Base-by-base conservation (phyloP, 371 early-diverging fungal genomes). In the Mortierella sp. region DNA sequence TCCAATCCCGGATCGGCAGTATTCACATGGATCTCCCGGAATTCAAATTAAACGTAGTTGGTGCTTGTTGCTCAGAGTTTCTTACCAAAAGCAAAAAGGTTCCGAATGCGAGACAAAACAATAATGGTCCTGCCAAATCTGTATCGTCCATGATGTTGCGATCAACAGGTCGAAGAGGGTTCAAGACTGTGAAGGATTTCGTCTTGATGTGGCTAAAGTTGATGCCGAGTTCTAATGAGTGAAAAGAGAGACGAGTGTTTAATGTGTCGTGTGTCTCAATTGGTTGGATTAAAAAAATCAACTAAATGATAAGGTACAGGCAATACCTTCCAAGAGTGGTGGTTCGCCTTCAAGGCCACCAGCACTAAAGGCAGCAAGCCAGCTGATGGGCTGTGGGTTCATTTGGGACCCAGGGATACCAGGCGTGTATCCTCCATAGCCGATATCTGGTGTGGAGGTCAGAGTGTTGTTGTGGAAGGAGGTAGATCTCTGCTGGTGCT, bases 111-210 rank as follows among this genome's bases (percentile, higher is more conserved):
- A 98, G 87, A 68, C 94, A 93, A 74, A 98, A 97, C 28, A 98
- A 70, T 45, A 97, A 82, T 41, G 99, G 99, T 0, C 99, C 99
- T 7, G 96, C 96, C 77, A 98, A 88, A 84, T 98, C 99, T 5
- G 97, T 90, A 78, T 98, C 96, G 64, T 94, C 95, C 93, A 98
- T 96, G 66, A 98, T 96, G 53, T 96, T 87, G 38, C 91, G 89
- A 69, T 97, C 96, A n/a, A 97, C 91, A 15, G 90, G 89, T 62
- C 91, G 88, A 65, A 97, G 90, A 7, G 97, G 97, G 82, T 97
- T 97, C 65, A 98, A 86, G 2, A 97, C 98, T 3, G 96, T 88
- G 62, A 97, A 79, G 19, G 94, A 92, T 87, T 93, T 93, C 48
- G 89, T 87, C 82, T 91, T 88, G 84, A 98, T 96, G 81, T 97